phyloP scores from a whole-genome alignment of 805 yeast genomes.

The Schizosaccharomyces cryophilus region DNA sequence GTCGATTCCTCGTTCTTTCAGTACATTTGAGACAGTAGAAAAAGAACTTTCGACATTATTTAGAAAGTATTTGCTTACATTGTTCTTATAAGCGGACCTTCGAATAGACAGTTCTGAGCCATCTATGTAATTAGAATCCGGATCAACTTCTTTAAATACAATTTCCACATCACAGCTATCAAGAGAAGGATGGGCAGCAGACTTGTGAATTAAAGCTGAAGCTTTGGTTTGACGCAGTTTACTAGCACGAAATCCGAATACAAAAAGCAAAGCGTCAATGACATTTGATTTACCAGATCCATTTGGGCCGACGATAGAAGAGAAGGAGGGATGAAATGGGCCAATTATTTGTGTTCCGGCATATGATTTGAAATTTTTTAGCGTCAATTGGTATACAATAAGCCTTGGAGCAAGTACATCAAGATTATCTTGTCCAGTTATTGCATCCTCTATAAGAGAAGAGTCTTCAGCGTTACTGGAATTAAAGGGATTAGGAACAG shows the following conservation, averaged over 20 bases:
- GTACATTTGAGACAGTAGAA: conserved; percentile 48
- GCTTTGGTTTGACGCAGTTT: conserved; percentile 91
- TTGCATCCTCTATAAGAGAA: neutral
- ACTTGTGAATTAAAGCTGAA: conserved; percentile 80
- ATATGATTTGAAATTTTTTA: conserved; percentile 79
- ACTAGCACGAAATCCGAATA: conserved; percentile 86
- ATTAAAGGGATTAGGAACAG: neutral
- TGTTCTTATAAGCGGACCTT: conserved; percentile 55
- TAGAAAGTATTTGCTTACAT: conserved; percentile 54
- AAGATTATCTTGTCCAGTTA: neutral
- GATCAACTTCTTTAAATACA: conserved; percentile 45
- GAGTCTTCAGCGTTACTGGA: neutral
- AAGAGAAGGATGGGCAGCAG: conserved; percentile 42
- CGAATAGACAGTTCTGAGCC: conserved; percentile 42
- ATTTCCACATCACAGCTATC: conserved; percentile 75
- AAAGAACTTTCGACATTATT: conserved; percentile 48
- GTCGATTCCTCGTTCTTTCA: conserved; percentile 70
- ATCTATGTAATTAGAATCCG: conserved; percentile 19
- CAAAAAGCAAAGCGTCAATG: conserved; percentile 85
- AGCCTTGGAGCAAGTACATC: conserved; percentile 25
- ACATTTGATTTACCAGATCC: conserved; percentile 97
- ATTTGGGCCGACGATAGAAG: conserved; percentile 95
- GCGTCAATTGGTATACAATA: conserved; percentile 46
- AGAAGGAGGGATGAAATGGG: conserved; percentile 71
- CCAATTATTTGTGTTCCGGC: conserved; percentile 87